Base-by-base conservation (phyloP, 345 rosid genomes). In the Populus alba region DNA sequence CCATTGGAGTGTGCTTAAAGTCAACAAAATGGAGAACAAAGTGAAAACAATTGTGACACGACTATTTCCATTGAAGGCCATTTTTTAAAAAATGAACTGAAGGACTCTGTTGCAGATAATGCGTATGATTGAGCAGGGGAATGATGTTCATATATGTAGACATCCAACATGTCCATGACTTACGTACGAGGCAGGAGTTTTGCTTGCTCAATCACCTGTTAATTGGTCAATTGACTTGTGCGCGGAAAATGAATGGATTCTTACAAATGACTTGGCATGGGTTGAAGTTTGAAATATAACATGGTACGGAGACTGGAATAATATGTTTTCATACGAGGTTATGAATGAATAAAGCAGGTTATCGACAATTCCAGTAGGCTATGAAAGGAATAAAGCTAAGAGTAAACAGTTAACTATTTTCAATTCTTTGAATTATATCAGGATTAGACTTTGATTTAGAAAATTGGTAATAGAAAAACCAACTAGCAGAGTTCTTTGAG, bases 21-120 rank as follows among this genome's bases (percentile, higher is more conserved):
- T 5, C 22, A 79, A 47, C 76, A 79, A 43, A 38, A 79, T 29
- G 69, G 38, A 25, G 41, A 72, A 75, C 1, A 72, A 0, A 17
- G 4, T 35, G 55, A 73, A 68, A 38, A 77, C 23, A 66, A 27
- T 6, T 51, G n/a, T 51, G 65, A 37, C 13, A 29, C 15, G 23
- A 47, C 59, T 27, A 1, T 16, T 66, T n/a, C 20, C 38, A 39
- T 31, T 66, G 57, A n/a, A 20, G 8, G 33, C 72, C 78, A 66
- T 75, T 6, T 65, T 37, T 57, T 47, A 13, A 4, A 33, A 2
- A 51, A 51, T 20, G n/a, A 17, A 51, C 22, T 53, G 2, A 8
- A 53, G 59, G 23, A 53, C 59, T 18, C 59, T 53, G 59, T 20
- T 53, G 59, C 59, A 53, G 59, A 20, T 5, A 16, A 20, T 18